Percentiles rank a stretch among this genome's conserved stretches.
These are phyloP conservation scores for Ogataea hybrid DNA, from an alignment of 1,139 yeast genomes.

Conservation along the genomic window DNA sequence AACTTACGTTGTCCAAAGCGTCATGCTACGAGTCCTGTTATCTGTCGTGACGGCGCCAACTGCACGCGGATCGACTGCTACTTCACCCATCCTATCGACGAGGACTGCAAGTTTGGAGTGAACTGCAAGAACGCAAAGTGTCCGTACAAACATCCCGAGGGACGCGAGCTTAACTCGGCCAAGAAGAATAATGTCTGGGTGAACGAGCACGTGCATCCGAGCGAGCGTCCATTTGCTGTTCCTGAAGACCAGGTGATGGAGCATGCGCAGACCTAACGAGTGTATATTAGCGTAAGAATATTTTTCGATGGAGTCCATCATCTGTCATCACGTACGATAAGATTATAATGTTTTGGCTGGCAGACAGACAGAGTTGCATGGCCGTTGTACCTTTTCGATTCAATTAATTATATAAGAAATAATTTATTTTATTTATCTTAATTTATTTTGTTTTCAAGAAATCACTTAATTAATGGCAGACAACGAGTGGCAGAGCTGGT, in stretches of 20 bases:
- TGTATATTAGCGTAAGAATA: conserved; percentile 16
- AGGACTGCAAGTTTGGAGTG: conserved; percentile 75
- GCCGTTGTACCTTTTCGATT: background rate
- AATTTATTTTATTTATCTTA: background rate
- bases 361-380: no score
- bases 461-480: background rate
- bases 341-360: no score
- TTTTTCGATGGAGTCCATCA: no score
- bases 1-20: conserved; percentile 77
- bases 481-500: background rate
- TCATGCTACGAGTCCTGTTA: conserved; percentile 70
- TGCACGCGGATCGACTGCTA: conserved; percentile 81
- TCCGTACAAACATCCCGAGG: conserved; percentile 76
- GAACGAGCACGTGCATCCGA: conserved; percentile 35
- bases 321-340: no score
- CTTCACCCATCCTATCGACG: conserved; percentile 76
- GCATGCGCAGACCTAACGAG: conserved; percentile 54
- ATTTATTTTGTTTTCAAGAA: background rate
- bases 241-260: conserved; percentile 76
- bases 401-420: background rate
- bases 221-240: conserved; percentile 70
- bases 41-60: conserved; percentile 78
- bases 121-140: conserved; percentile 71
- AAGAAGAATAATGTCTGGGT: conserved; percentile 45
- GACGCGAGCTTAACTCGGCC: conserved; percentile 40